These are phyloP conservation scores for Populus hybrid DNA, from an alignment of 441 rosid genomes.

Conservation along the genomic window DNA sequence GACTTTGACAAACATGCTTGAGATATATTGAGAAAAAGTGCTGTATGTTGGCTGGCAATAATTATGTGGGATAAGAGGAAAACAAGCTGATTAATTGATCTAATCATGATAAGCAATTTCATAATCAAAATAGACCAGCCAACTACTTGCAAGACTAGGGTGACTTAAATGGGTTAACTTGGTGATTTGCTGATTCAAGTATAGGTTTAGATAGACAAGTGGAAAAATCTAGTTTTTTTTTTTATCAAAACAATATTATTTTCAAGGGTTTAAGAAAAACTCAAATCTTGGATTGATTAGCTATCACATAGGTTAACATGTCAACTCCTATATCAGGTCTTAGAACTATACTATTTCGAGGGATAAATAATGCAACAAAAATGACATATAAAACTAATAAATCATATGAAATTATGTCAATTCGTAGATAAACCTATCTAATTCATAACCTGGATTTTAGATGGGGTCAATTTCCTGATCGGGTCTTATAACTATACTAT, in stretches of 20 bases:
- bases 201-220: background rate
- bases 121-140: background rate
- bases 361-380: rapidly evolving
- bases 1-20: background rate
- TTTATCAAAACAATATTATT: too few species aligned
- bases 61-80: slow-evolving; percentile 23
- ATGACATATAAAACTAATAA: too few species aligned
- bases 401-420: too few species aligned
- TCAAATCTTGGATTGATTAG: too few species aligned
- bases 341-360: too few species aligned
- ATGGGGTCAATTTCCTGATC: rapidly evolving
- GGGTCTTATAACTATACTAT: rapidly evolving
- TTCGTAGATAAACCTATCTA: rapidly evolving
- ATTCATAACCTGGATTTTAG: rapidly evolving
- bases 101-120: background rate
- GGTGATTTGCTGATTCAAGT: background rate
- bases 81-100: background rate
- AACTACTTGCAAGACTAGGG: background rate
- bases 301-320: background rate
- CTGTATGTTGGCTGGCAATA: slow-evolving; percentile 30
- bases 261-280: too few species aligned
- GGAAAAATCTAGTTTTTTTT: too few species aligned
- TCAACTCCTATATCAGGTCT: rapidly evolving
- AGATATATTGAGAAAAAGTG: background rate
- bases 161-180: too few species aligned